Conservation (phyloP, 345 rosid genomes). For the Geranium brycei region DNA sequence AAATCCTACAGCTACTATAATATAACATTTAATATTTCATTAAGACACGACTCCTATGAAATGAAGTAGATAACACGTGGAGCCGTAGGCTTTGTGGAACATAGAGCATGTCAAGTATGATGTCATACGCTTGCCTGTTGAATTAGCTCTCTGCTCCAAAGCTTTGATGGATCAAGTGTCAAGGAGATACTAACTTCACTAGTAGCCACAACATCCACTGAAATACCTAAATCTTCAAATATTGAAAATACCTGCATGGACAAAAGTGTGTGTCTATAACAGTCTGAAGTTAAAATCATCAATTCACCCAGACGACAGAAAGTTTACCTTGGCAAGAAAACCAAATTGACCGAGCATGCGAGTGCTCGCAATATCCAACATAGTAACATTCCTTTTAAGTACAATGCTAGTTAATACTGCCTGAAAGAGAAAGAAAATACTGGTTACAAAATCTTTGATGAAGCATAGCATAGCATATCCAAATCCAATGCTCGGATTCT, state of each 20-base stretch:
- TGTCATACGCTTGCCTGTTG: constrained; percentile 80
- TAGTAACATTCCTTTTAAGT: constrained; percentile 87
- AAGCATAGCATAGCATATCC: not conserved
- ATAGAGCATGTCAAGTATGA: constrained; percentile 1
- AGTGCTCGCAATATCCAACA: constrained; percentile 95
- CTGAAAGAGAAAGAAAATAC: constrained; percentile 22
- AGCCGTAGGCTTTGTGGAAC: not conserved
- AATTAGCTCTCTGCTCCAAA: constrained; percentile 96
- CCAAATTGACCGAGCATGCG: constrained; percentile 99
- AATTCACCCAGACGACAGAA: too few relatives aligned
- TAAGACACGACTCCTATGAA: not conserved
- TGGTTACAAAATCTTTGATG: too few relatives aligned
- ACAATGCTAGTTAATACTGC: constrained; percentile 92
- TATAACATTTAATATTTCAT: too few relatives aligned
- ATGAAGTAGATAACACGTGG: not conserved
- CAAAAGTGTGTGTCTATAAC: not conserved
- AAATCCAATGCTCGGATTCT: constrained; percentile 1
- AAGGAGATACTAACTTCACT: constrained; percentile 98
- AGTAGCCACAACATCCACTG: constrained; percentile 97
- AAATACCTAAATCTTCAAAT: constrained; percentile 89
- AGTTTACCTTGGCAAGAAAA: constrained; percentile 80
- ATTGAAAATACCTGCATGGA: constrained; percentile 72
- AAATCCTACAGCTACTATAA: not conserved
- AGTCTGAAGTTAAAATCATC: too few relatives aligned
- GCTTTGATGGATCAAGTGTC: constrained; percentile 92